phyloP scores from a whole-genome alignment of 164 flowering plant genomes.

The Chimonanthus praecox region DNA sequence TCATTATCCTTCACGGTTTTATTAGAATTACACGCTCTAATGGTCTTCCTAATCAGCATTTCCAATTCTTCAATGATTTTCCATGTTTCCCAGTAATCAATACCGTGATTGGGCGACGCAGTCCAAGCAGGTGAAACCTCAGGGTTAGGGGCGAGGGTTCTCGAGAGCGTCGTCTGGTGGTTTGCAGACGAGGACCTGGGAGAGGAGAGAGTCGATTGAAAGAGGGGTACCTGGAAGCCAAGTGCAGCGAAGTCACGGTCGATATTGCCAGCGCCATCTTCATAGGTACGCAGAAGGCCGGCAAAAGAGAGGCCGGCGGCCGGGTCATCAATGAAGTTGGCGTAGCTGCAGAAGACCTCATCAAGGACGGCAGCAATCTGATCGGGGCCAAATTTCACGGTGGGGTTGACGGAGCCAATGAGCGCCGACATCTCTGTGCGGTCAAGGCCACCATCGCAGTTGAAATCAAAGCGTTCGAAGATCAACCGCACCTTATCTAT shows the following conservation, averaged over 20 bases:
- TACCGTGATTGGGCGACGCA: constrained; percentile 9
- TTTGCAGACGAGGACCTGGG: background rate
- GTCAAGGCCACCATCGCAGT: constrained; percentile 18
- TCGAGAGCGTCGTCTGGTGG: background rate
- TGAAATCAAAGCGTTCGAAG: constrained; percentile 16
- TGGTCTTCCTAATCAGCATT: constrained; percentile 7
- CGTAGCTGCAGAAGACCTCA: constrained; percentile 18
- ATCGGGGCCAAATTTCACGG: constrained; percentile 13
- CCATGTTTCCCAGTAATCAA: constrained; percentile 10
- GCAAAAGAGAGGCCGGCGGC: constrained; percentile 10
- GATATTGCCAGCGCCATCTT: constrained; percentile 20
- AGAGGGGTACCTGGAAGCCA: background rate
- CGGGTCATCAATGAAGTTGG: constrained; percentile 12
- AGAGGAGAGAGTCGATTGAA: background rate
- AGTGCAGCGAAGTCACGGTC: constrained; percentile 20
- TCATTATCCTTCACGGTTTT: constrained; percentile 3
- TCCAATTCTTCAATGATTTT: constrained; percentile 9
- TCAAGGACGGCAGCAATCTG: constrained; percentile 19
- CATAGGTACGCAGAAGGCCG: constrained; percentile 18
- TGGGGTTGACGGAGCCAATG: constrained; percentile 14
- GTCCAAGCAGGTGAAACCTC: constrained; percentile 8
- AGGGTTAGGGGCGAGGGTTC: background rate
- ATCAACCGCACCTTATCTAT: constrained; percentile 14
- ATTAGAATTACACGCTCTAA: constrained; percentile 4
- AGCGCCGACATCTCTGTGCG: constrained; percentile 16